Percentiles rank a stretch among this genome's conserved stretches.
Evolutionary conservation across 768 basidiomycete species (phyloP).

Genomic region (Xerocomus potaroensis): DNA sequence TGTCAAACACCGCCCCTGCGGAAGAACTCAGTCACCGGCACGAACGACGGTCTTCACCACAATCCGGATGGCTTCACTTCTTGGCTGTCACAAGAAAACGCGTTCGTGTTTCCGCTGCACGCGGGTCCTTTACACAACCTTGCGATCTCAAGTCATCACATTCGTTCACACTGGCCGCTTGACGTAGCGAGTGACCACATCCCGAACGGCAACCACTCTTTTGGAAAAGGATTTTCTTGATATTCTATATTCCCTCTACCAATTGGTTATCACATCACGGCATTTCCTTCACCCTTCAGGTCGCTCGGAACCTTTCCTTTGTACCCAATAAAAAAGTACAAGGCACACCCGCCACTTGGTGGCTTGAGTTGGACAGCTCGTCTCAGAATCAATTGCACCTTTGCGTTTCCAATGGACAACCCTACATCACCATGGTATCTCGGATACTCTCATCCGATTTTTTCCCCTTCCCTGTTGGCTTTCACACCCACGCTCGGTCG

Average conservation of each 20-base stretch:
- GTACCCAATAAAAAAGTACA: background rate
- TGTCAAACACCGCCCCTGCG: constrained; percentile 1
- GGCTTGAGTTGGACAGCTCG: background rate
- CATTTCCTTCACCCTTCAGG: background rate
- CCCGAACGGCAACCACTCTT: too few species aligned
- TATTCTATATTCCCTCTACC: background rate
- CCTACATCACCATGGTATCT: background rate
- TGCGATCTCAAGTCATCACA: background rate
- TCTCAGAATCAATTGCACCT: background rate
- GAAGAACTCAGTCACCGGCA: constrained; percentile 8
- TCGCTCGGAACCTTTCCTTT: background rate
- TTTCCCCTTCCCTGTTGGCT: background rate
- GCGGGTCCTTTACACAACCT: background rate
- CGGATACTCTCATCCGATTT: background rate
- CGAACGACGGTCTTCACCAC: constrained; percentile 1
- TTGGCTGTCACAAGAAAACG: background rate
- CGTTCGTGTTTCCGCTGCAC: background rate
- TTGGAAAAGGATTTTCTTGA: too few species aligned
- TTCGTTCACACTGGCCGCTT: background rate
- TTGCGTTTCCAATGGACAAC: background rate
- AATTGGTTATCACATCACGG: background rate
- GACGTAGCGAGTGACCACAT: too few species aligned
- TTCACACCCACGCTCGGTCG: constrained; percentile 1
- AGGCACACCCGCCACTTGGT: background rate
- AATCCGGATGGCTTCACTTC: background rate